Evolutionary conservation across 2,329 filamentous ascomycete species (phyloP), one percentile per base, ranked within the genome.

Genomic region (Nemania sp.): DNA sequence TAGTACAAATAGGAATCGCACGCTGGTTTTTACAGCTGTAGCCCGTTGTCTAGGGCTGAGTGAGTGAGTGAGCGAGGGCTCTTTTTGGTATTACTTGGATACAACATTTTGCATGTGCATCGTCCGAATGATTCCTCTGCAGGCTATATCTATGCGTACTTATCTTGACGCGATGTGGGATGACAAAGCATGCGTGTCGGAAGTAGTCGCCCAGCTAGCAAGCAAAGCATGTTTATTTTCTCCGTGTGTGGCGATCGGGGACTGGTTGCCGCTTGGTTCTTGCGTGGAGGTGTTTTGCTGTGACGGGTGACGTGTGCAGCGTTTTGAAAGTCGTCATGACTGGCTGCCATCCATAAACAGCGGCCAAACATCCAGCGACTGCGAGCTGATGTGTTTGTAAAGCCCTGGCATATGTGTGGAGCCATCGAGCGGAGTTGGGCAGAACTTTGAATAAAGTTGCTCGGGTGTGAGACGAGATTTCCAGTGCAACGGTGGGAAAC

Each of bases 291-390:
- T 65, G 51, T n/a, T 7, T 5, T 20, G 43, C 58, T 47, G 24
- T 51, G 62, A 54, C 24, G 26, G 32, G 56, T 69, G 67, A 67
- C 63, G 67, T 69, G 59, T 69, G 59, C 59, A 61, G 67, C 26
- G 67, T 63, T 69, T 69, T 58, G 43, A 57, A 63, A 59, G 41
- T 7, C 11, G 22, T 32, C 55, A 45, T 64, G 43, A 49, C 51
- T 64, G 47, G 58, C 24, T 55, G 54, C 22, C 35, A 22, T 47
- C 18, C n/a, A 45, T 6, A 45, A 6, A 45, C 18, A 43, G 20
- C 35, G n/a, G 45, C 18, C 52, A 18, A 22, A 13, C 45, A 15
- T 10, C 10, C 18, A n/a, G 2, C 52, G 35, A 38, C 52, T 27
- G 7, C 5, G 13, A 20, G 59, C 51, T 55, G 62, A 47, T 32